phyloP scores from a whole-genome alignment of 768 basidiomycete genomes.

The Lactifluus echinatus region DNA sequence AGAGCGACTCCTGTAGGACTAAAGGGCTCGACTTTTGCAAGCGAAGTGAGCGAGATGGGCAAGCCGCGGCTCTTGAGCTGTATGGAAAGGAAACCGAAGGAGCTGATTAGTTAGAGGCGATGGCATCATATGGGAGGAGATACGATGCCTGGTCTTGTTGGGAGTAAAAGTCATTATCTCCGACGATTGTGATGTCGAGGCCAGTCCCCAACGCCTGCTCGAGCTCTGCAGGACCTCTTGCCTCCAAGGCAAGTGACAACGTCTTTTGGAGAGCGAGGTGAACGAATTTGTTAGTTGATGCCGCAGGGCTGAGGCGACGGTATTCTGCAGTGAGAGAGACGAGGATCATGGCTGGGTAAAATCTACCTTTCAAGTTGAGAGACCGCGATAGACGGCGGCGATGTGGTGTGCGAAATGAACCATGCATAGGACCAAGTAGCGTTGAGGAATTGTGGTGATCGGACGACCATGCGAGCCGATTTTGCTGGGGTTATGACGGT shows the following conservation, averaged over 20 bases:
- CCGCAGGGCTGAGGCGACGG: slow-evolving; percentile 11
- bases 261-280: slow-evolving; percentile 80
- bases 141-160: slow-evolving; percentile 69
- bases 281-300: slow-evolving; percentile 79
- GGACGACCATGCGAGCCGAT: slow-evolving; percentile 51
- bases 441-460: slow-evolving; percentile 85
- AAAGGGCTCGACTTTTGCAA: slow-evolving; percentile 71
- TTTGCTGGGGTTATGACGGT: slow-evolving; percentile 48
- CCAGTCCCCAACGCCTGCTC: slow-evolving; percentile 39
- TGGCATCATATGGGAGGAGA: background rate
- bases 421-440: slow-evolving; percentile 71
- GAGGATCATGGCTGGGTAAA: background rate
- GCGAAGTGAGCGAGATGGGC: slow-evolving; percentile 53
- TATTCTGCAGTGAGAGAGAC: background rate
- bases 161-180: slow-evolving; percentile 98
- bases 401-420: slow-evolving; percentile 28
- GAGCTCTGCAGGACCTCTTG: slow-evolving; percentile 37
- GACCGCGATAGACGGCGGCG: slow-evolving; percentile 20
- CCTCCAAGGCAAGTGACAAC: slow-evolving; percentile 56
- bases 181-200: slow-evolving; percentile 74
- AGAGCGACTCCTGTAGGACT: slow-evolving; percentile 57
- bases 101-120: background rate
- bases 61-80: slow-evolving; percentile 60
- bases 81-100: background rate
- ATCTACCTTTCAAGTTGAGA: slow-evolving; percentile 24